phyloP scores from a whole-genome alignment of 805 yeast species.

The Cyberlindnera petersonii region DNA sequence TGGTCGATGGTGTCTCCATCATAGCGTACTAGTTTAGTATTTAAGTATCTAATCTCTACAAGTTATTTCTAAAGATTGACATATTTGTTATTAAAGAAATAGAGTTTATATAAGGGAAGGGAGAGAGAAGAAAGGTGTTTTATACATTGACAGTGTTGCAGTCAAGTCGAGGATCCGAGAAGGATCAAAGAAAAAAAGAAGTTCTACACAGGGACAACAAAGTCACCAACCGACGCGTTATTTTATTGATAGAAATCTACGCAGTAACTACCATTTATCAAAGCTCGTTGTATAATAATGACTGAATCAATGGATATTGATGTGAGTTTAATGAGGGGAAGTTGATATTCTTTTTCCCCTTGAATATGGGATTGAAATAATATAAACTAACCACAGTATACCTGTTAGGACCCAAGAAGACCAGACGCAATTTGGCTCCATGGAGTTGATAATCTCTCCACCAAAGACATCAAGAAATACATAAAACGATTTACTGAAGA shows the following conservation, averaged over 20 bases:
- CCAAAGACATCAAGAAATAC: constrained; percentile 21
- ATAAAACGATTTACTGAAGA: constrained; percentile 16
- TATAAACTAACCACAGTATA: not conserved
- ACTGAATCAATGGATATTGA: constrained; percentile 21
- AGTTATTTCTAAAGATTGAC: too few relatives aligned
- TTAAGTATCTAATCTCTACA: too few relatives aligned
- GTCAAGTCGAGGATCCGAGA: too few relatives aligned
- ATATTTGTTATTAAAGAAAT: too few relatives aligned
- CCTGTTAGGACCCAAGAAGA: constrained; percentile 15
- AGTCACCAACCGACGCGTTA: not conserved
- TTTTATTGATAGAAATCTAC: not conserved
- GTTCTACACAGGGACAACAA: too few relatives aligned
- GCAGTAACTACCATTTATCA: not conserved
- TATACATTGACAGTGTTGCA: not conserved
- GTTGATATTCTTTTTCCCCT: not conserved
- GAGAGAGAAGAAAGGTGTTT: not conserved
- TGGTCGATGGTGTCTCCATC: too few relatives aligned
- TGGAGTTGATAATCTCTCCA: constrained; percentile 29
- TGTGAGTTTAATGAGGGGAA: constrained; percentile 15
- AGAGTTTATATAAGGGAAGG: too few relatives aligned
- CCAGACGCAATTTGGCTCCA: constrained; percentile 21
- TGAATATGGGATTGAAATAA: too few relatives aligned
- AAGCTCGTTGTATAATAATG: not conserved
- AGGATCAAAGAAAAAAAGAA: too few relatives aligned
- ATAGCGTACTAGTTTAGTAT: too few relatives aligned